Evolutionary conservation across 331 rosid genomes (phyloP).

Genomic region (Pyrus hybrid): DNA sequence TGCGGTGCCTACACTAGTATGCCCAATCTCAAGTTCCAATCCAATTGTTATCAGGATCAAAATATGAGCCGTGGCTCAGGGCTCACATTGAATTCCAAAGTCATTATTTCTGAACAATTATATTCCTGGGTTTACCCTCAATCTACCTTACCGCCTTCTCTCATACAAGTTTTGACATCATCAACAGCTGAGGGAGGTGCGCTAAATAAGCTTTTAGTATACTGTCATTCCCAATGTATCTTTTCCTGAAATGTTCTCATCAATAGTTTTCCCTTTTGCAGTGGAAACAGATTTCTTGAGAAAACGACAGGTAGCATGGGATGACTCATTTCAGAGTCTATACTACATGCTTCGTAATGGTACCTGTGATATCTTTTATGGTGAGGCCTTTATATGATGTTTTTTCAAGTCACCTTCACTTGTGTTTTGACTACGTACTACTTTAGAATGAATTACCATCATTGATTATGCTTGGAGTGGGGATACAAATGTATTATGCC

Average conservation of each 20-base stretch:
- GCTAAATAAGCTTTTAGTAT: conserved; percentile 8
- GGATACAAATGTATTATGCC: background rate
- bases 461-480: background rate
- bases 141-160: conserved; percentile 64
- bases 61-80: conserved; percentile 23
- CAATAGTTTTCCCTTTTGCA: conserved; percentile 14
- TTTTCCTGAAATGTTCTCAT: background rate
- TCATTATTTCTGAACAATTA: conserved; percentile 26
- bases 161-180: conserved; percentile 63
- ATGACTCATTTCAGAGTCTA: conserved; percentile 77
- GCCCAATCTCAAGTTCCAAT: conserved; percentile 32
- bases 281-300: conserved; percentile 72
- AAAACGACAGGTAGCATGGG: conserved; percentile 74
- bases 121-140: conserved; percentile 96
- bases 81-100: conserved; percentile 18
- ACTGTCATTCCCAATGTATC: background rate
- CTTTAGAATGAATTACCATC: background rate
- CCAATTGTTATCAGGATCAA: conserved; percentile 25
- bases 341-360: conserved; percentile 78
- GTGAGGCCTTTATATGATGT: conserved; percentile 24
- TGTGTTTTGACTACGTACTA: background rate
- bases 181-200: conserved; percentile 60
- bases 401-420: background rate
- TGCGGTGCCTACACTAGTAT: conserved; percentile 16
- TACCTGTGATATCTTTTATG: conserved; percentile 73